Evolutionary conservation across 768 basidiomycete genomes (phyloP), one percentile per base, ranked within the genome.

Genomic region (Kwoniella mangroviensis): DNA sequence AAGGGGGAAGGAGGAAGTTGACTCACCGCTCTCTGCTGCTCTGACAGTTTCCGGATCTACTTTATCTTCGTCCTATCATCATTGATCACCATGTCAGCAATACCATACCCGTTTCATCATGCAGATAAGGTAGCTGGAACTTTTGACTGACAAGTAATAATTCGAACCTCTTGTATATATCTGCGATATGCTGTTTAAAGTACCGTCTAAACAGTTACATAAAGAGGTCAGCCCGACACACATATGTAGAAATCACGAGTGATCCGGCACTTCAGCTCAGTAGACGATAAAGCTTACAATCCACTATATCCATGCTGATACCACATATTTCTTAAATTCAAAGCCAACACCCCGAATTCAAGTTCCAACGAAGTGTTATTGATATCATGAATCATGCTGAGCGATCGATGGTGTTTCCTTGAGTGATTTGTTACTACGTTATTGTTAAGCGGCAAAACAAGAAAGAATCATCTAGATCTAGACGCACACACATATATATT

Each of bases 261-360:
- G 13, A 49, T 49, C 15, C 45, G 21, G 21, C 15, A 51, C 21
- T 21, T 11, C 12, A 43, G 21, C 34, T 34, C 34, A 34, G 34
- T 34, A 34, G 34, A 34, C 34, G 34, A 34, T 34, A 4, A 34
- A 34, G 54, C 67, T 68, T 24, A 68, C 67, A 68, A 42, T 9
- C 67, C 67, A 19, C 56, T 62, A 49, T 68, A 68, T 22, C 67
- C 67, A 41, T 68, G 67, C 55, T 60, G 59, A 55, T 68, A 68
- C 67, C 67, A 68, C 57, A 68, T 60, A 26, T 68, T 45, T 26
- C 67, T 60, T 34, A 68, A 34, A 28, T 68, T 68, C 11, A 68
- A 49, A 7, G 67, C 67, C 41, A 68, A 45, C 9, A 28, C 24
- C 24, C 40, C 49, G 28, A 68, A 68, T 21, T 68, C 67, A 41